A percentile compares a stretch with the other conserved stretches of the same genome.
Conservation (phyloP, 768 basidiomycete genomes). For the Podaxis sp. region DNA sequence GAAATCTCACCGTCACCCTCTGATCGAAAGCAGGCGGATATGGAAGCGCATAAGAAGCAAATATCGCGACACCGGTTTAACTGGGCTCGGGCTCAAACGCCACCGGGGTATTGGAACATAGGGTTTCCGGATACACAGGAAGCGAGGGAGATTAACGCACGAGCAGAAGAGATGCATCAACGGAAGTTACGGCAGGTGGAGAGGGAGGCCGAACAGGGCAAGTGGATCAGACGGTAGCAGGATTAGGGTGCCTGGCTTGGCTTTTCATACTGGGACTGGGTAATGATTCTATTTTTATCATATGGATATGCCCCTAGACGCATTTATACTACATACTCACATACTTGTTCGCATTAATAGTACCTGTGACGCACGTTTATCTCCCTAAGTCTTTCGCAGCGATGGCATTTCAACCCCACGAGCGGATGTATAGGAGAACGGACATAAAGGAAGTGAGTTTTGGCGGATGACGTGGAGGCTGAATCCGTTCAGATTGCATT, state of each 20-base stretch:
- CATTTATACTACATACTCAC: neutral
- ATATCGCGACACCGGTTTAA: constrained; percentile 74
- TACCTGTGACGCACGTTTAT: neutral
- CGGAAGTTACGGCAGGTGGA: constrained; percentile 62
- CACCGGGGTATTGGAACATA: constrained; percentile 88
- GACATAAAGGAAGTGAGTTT: neutral
- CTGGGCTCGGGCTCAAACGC: constrained; percentile 72
- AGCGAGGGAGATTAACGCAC: constrained; percentile 69
- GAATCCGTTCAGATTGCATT: neutral
- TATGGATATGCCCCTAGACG: neutral
- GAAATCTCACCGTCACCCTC: constrained; percentile 17
- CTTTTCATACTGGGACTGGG: neutral
- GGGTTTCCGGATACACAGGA: constrained; percentile 89
- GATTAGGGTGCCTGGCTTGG: neutral
- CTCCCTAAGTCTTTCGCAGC: neutral
- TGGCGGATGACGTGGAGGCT: neutral
- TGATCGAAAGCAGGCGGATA: constrained; percentile 25
- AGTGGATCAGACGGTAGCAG: constrained; percentile 33
- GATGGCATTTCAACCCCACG: neutral
- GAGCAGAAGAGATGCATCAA: constrained; percentile 70
- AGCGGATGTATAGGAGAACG: neutral
- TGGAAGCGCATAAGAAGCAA: constrained; percentile 59
- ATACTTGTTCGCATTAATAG: neutral
- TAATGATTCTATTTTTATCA: neutral
- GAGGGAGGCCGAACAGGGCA: constrained; percentile 53